Evolutionary conservation across 2,329 filamentous ascomycete species (phyloP).

Genomic region (Chrysoporthe puriensis): DNA sequence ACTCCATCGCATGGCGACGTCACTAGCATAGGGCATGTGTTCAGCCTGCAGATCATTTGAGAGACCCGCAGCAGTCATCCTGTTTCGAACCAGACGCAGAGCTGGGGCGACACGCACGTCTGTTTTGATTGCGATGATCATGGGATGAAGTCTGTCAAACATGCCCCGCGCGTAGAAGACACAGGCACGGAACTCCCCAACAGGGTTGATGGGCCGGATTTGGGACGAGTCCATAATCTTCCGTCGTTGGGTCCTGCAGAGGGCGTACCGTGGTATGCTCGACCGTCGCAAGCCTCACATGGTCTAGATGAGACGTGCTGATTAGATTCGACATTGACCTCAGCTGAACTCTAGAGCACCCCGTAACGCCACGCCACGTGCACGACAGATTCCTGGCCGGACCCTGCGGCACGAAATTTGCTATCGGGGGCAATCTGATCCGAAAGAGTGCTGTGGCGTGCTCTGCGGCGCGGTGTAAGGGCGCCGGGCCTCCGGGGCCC

Average conservation of each 20-base stretch:
- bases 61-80: neutral
- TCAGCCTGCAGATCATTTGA: neutral
- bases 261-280: too few relatives aligned
- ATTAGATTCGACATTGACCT: too few relatives aligned
- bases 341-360: too few relatives aligned
- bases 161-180: neutral
- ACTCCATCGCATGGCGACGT: neutral
- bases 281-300: too few relatives aligned
- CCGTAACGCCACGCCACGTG: neutral
- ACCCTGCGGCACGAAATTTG: neutral
- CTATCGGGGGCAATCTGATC: neutral
- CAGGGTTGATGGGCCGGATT: too few relatives aligned
- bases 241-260: too few relatives aligned
- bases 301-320: too few relatives aligned
- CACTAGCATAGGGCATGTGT: neutral
- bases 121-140: neutral
- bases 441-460: neutral
- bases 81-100: neutral
- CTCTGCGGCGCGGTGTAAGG: neutral
- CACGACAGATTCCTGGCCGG: neutral
- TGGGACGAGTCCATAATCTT: too few relatives aligned
- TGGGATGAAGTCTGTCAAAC: neutral
- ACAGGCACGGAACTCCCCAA: neutral
- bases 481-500: neutral
- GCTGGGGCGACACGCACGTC: neutral